Percentiles rank a stretch among this genome's conserved stretches.
Conservation (phyloP, 78 protist genomes). For the Dictyostelium citrinum region DNA sequence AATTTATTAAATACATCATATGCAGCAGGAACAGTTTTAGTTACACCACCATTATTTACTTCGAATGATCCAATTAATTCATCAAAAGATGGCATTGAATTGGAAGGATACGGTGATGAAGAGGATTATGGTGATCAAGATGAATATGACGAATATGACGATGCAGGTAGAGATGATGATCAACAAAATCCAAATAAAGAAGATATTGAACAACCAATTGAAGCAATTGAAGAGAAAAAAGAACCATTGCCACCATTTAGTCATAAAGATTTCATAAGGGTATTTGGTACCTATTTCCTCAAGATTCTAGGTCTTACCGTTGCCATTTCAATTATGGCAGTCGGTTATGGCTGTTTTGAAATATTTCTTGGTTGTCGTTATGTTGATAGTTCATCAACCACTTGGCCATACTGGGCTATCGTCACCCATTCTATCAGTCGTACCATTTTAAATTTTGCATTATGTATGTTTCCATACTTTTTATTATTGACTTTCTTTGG, state of each 20-base stretch:
- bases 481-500: slow-evolving; percentile 30
- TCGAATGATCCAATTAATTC: neutral
- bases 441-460: slow-evolving; percentile 17
- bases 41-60: neutral
- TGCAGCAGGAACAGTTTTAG: neutral
- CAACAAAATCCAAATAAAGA: neutral
- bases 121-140: neutral
- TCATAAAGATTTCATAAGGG: neutral
- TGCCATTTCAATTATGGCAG: neutral
- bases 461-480: slow-evolving; percentile 61
- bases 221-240: slow-evolving; percentile 32
- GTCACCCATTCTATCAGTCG: slow-evolving; percentile 25
- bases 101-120: slow-evolving; percentile 10
- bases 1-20: neutral
- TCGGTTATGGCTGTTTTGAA: slow-evolving; percentile 41
- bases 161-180: neutral
- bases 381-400: neutral
- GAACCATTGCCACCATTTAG: slow-evolving; percentile 17
- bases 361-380: slow-evolving; percentile 58
- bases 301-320: neutral
- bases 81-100: slow-evolving; percentile 24
- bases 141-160: neutral
- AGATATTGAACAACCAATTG: neutral
- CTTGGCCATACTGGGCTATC: slow-evolving; percentile 59
- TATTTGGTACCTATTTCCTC: slow-evolving; percentile 1